Conservation (phyloP, 1,139 yeast species). For the Blastobotrys petasosporus region DNA sequence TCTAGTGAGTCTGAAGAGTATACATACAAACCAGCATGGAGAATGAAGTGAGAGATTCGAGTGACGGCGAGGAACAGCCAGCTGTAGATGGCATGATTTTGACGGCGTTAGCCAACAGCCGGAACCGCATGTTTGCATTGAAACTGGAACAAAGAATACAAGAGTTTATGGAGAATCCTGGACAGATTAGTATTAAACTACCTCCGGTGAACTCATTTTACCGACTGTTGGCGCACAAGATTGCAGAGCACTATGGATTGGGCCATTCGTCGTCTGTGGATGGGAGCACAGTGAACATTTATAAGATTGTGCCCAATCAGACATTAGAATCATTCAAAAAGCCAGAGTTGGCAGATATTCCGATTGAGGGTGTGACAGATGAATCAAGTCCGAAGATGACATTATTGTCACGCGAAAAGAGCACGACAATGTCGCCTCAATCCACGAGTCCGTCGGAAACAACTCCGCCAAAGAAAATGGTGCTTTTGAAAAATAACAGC, state of each 20-base stretch:
- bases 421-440: too few relatives aligned
- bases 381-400: too few relatives aligned
- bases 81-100: conserved; percentile 30
- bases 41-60: neutral
- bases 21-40: neutral
- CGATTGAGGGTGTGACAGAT: too few relatives aligned
- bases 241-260: conserved; percentile 60
- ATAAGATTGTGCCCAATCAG: conserved; percentile 8
- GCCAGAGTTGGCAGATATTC: too few relatives aligned
- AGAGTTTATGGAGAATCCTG: conserved; percentile 34
- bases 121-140: conserved; percentile 48
- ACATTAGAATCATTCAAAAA: too few relatives aligned
- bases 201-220: conserved; percentile 60
- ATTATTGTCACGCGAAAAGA: too few relatives aligned
- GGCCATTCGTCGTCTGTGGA: conserved; percentile 47
- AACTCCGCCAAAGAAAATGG: too few relatives aligned
- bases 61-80: neutral
- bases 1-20: too few relatives aligned
- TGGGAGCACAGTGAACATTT: conserved; percentile 43
- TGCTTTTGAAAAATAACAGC: too few relatives aligned
- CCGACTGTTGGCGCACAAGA: conserved; percentile 58
- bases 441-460: too few relatives aligned
- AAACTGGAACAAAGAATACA: conserved; percentile 47
- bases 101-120: conserved; percentile 43
- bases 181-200: conserved; percentile 41